These are phyloP conservation scores for Solanum okadae DNA, from an alignment of 257 asterid genomes.

Conservation along the genomic window DNA sequence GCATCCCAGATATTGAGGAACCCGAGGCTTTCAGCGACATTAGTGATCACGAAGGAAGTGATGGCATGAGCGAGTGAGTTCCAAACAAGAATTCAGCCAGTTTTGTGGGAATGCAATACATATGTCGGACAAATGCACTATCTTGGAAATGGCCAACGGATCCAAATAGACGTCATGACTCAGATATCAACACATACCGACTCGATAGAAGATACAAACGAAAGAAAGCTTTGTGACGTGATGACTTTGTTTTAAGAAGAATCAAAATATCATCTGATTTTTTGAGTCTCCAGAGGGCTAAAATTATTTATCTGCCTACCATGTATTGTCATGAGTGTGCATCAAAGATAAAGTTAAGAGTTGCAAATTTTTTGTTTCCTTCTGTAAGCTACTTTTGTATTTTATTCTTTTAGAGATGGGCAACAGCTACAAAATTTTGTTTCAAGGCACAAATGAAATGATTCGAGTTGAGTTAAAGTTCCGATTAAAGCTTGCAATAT, in stretches of 20 bases:
- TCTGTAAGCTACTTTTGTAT: not conserved
- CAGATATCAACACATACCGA: not conserved
- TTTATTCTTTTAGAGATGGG: not conserved
- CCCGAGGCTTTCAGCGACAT: conserved; percentile 32
- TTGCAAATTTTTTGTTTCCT: not conserved
- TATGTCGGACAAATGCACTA: not conserved
- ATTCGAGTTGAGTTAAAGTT: not conserved
- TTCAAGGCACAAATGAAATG: not conserved
- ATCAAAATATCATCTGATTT: not conserved
- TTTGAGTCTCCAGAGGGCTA: not conserved
- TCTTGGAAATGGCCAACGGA: not conserved
- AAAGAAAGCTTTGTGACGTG: not conserved
- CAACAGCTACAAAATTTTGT: not conserved
- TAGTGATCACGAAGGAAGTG: conserved; percentile 38
- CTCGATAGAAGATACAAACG: not conserved
- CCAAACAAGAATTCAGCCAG: not conserved
- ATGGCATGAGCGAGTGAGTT: conserved; percentile 33
- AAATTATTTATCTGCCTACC: not conserved
- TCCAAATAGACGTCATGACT: not conserved
- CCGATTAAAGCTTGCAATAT: not conserved
- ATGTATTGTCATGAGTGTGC: not conserved
- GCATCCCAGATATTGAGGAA: conserved; percentile 32
- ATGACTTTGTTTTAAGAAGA: not conserved
- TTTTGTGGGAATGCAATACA: not conserved
- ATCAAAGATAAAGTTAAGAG: not conserved